These are phyloP conservation scores for Tulasnella sp. DNA, from an alignment of 768 basidiomycete genomes.

Conservation along the genomic window DNA sequence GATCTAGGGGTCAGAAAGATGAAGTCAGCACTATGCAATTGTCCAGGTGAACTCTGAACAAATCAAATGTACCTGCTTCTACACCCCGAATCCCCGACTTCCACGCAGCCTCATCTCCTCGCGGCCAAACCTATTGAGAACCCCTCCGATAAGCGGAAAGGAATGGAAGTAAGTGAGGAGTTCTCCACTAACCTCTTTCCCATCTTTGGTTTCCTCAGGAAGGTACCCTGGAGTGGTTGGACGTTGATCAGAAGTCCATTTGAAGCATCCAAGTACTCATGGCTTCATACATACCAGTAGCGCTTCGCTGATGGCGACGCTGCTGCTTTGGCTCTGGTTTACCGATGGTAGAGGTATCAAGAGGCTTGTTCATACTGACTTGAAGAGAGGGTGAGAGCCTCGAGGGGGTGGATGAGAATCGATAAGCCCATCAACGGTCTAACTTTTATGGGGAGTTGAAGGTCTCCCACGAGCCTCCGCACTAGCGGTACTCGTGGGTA, in stretches of 20 bases:
- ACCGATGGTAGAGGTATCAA: constrained; percentile 55
- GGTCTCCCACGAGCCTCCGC: too few relatives aligned
- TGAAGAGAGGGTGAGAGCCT: neutral
- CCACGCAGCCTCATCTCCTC: constrained; percentile 45
- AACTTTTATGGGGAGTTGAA: too few relatives aligned
- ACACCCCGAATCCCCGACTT: constrained; percentile 16
- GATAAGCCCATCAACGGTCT: too few relatives aligned
- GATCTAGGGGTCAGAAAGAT: constrained; percentile 30
- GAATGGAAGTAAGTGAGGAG: neutral
- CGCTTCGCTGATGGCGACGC: constrained; percentile 52
- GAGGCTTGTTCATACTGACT: constrained; percentile 14
- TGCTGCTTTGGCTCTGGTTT: constrained; percentile 33
- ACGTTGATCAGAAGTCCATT: neutral
- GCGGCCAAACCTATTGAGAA: constrained; percentile 50
- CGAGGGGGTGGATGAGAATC: neutral
- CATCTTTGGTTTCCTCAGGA: constrained; percentile 60
- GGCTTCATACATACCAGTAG: constrained; percentile 22
- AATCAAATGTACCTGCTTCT: constrained; percentile 9
- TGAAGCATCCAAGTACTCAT: too few relatives aligned
- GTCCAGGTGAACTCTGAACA: neutral
- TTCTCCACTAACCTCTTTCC: constrained; percentile 40
- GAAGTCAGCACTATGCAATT: neutral
- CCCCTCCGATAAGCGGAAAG: neutral
- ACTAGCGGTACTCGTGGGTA: too few relatives aligned
- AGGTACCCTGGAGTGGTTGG: constrained; percentile 45